A percentile compares a stretch with the other conserved stretches of the same genome.
phyloP scores from a whole-genome alignment of 2,329 filamentous ascomycete genomes.

The Beauveria sp. region DNA sequence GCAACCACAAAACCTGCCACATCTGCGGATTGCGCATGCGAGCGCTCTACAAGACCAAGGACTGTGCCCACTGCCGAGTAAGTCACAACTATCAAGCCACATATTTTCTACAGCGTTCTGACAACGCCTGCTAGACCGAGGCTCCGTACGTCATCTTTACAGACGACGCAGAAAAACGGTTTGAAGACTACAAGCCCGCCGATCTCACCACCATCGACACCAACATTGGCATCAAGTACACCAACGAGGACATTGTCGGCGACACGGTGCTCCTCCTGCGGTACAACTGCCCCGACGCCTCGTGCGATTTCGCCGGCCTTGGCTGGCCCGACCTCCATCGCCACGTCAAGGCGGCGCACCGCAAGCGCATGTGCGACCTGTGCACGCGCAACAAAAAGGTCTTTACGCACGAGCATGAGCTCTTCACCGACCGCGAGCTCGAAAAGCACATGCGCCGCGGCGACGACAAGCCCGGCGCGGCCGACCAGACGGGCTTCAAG shows the following conservation, averaged over 20 bases:
- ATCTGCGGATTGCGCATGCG: slow-evolving; percentile 88
- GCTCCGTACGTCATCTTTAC: slow-evolving; percentile 85
- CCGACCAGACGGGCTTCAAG: slow-evolving; percentile 91
- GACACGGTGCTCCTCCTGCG: slow-evolving; percentile 81
- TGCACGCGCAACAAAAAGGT: slow-evolving; percentile 94
- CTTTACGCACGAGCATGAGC: slow-evolving; percentile 94
- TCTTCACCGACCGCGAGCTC: slow-evolving; percentile 76
- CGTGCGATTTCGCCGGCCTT: slow-evolving; percentile 74
- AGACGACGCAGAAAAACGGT: slow-evolving; percentile 72
- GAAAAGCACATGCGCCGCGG: slow-evolving; percentile 83
- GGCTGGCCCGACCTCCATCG: slow-evolving; percentile 52
- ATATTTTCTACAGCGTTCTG: not conserved
- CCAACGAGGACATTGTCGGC: slow-evolving; percentile 79
- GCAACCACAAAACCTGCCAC: slow-evolving; percentile 94
- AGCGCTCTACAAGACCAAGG: slow-evolving; percentile 91
- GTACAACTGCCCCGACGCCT: slow-evolving; percentile 86
- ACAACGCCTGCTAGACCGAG: slow-evolving; percentile 40
- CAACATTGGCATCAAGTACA: slow-evolving; percentile 86
- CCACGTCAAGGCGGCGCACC: slow-evolving; percentile 75
- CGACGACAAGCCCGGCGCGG: slow-evolving; percentile 81
- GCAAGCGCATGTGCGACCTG: slow-evolving; percentile 84
- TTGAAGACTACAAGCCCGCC: slow-evolving; percentile 66
- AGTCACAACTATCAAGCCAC: slow-evolving; percentile 23
- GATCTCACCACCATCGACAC: slow-evolving; percentile 75
- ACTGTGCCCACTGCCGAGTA: slow-evolving; percentile 92